A percentile compares a stretch with the other conserved stretches of the same genome.
Conservation (phyloP, 2,329 filamentous ascomycete genomes). For the Bipolaris oryzae region DNA sequence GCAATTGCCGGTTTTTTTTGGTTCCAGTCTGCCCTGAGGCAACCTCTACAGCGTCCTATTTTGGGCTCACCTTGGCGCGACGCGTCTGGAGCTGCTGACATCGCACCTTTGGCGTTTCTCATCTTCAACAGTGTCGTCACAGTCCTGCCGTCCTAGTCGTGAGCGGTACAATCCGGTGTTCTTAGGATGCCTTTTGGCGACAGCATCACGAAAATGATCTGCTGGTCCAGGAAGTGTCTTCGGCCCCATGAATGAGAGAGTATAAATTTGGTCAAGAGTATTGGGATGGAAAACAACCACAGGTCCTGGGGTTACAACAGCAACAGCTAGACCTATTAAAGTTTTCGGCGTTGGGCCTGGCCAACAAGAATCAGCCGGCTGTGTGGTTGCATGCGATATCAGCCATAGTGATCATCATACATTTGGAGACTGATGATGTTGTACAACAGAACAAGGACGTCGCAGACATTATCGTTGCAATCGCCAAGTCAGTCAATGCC, state of each 20-base stretch:
- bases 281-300: conserved; percentile 43
- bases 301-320: conserved; percentile 50
- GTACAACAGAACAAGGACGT: conserved; percentile 48
- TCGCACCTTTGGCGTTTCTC: conserved; percentile 30
- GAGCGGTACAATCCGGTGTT: conserved; percentile 31
- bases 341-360: conserved; percentile 54
- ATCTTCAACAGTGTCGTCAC: conserved; percentile 16
- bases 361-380: conserved; percentile 51
- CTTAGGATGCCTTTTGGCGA: conserved; percentile 53
- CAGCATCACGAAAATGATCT: conserved; percentile 54
- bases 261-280: conserved; percentile 50
- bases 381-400: conserved; percentile 53
- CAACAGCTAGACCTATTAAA: conserved; percentile 55
- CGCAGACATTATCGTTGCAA: conserved; percentile 50
- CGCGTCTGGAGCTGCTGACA: neutral
- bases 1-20: neutral
- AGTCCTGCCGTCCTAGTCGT: conserved; percentile 15
- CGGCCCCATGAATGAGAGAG: conserved; percentile 48
- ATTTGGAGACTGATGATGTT: conserved; percentile 54
- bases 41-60: neutral
- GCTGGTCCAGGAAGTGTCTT: conserved; percentile 52
- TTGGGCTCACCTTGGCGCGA: neutral
- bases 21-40: neutral
- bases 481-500: conserved; percentile 42
- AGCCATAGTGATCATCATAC: conserved; percentile 55